Conservation (phyloP, 2,329 filamentous ascomycete species). For the Colletotrichum ledebouriae region DNA sequence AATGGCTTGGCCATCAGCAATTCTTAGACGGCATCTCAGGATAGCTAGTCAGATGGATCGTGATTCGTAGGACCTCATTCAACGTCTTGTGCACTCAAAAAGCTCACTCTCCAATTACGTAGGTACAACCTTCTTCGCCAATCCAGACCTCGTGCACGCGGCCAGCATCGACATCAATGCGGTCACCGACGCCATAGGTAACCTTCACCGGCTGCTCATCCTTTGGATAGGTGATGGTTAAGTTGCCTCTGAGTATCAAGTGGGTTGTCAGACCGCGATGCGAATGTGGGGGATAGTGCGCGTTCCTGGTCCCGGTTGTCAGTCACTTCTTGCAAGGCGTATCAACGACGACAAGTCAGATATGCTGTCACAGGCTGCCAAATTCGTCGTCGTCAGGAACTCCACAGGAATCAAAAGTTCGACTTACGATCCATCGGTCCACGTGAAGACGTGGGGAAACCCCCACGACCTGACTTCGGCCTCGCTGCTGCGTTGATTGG, state of each 20-base stretch:
- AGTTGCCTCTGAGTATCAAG: slow-evolving; percentile 72
- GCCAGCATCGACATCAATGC: slow-evolving; percentile 75
- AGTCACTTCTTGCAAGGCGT: not conserved
- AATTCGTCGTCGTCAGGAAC: slow-evolving; percentile 4
- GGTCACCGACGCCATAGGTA: slow-evolving; percentile 70
- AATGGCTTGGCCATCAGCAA: not conserved
- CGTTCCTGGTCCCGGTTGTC: slow-evolving; percentile 62
- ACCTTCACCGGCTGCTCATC: slow-evolving; percentile 68
- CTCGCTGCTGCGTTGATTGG: slow-evolving; percentile 64
- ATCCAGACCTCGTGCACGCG: slow-evolving; percentile 79
- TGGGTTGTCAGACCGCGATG: slow-evolving; percentile 77
- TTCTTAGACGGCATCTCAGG: not conserved
- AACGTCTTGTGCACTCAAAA: not conserved
- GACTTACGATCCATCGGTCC: slow-evolving; percentile 77
- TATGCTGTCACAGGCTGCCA: too few species aligned
- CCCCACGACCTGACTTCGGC: slow-evolving; percentile 77
- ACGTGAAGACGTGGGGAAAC: slow-evolving; percentile 77
- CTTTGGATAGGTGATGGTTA: slow-evolving; percentile 77
- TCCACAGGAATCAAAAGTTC: not conserved
- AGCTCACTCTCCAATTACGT: slow-evolving; percentile 72
- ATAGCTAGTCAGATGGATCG: not conserved
- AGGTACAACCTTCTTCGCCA: slow-evolving; percentile 74
- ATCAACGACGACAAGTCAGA: too few species aligned
- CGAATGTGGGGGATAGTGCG: slow-evolving; percentile 76
- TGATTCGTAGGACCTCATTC: not conserved